phyloP scores from a whole-genome alignment of 306 rosid genomes.

The Citrullus amarus region DNA sequence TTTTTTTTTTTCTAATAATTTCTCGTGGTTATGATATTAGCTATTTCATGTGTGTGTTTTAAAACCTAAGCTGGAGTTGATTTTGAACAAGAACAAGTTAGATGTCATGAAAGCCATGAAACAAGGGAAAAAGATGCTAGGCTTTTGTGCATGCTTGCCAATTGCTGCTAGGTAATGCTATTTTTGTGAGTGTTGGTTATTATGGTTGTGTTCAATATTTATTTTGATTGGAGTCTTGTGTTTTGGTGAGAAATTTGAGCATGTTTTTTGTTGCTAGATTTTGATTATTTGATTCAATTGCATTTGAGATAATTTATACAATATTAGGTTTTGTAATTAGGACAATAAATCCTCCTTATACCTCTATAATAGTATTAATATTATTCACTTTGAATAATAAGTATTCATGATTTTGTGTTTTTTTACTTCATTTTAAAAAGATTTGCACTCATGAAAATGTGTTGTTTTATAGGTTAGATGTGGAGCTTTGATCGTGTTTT shows the following conservation, averaged over 20 bases:
- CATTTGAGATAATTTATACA: neutral
- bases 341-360: neutral
- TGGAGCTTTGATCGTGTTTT: too few species aligned
- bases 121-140: neutral
- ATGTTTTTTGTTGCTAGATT: neutral
- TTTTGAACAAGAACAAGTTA: neutral
- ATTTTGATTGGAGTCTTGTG: neutral
- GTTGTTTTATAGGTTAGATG: too few species aligned
- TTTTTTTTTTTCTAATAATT: too few species aligned
- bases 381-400: too few species aligned
- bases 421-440: too few species aligned
- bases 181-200: neutral
- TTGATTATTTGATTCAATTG: too few species aligned
- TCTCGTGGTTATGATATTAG: neutral
- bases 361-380: too few species aligned
- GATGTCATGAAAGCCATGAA: neutral
- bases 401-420: too few species aligned
- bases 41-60: neutral
- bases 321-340: neutral
- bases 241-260: neutral
- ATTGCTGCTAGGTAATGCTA: neutral
- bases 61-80: neutral
- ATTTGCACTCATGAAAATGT: too few species aligned
- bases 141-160: neutral
- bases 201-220: neutral